Evolutionary conservation across 2,329 filamentous ascomycete species (phyloP), one percentile per base, ranked within the genome.

Genomic region (Fusarium denticulatum): DNA sequence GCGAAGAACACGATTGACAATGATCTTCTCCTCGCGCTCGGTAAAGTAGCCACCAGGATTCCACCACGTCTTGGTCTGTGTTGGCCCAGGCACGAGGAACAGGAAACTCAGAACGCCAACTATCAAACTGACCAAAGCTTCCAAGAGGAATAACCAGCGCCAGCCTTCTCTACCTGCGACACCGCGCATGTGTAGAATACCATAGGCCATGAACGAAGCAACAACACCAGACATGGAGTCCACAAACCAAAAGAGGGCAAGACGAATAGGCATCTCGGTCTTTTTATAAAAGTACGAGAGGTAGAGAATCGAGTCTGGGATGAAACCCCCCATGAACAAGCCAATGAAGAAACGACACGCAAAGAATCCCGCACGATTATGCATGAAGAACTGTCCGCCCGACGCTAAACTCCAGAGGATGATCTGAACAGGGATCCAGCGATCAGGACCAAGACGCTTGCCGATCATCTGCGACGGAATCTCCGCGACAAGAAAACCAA

Each of bases 141-240:
- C 81, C 22, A 83, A 78, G 10, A 83, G 78, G 64, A 88, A 90
- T 20, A 89, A 76, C 87, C 88, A 89, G 30, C 87, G 81, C 88
- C 89, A 91, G 9, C 89, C 89, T 60, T 84, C 86, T 69, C 87
- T 83, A 0, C 85, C 85, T 32, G 86, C 80, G 40, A 85, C 75
- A n/a, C 88, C 88, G 30, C 87, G 83, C 78, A 89, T 84, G 13
- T 85, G 86, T 1, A 91, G 72, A 20, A 91, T 85, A 11, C 88
- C 88, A 64, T 57, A 42, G 0, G 37, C 39, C 36, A 42, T 30
- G 40, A 47, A 46, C 0, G 55, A 46, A 15, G 55, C 55, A 3
- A 58, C n/a, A 1, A 58, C 39, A 16, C 39, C 55, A 34, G 55
- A 58, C 39, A 58, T 58, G 5, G 40, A 47, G 20, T 58, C 55